Conservation (phyloP, 805 yeast species). For the Starmerella lactis-condensi region DNA sequence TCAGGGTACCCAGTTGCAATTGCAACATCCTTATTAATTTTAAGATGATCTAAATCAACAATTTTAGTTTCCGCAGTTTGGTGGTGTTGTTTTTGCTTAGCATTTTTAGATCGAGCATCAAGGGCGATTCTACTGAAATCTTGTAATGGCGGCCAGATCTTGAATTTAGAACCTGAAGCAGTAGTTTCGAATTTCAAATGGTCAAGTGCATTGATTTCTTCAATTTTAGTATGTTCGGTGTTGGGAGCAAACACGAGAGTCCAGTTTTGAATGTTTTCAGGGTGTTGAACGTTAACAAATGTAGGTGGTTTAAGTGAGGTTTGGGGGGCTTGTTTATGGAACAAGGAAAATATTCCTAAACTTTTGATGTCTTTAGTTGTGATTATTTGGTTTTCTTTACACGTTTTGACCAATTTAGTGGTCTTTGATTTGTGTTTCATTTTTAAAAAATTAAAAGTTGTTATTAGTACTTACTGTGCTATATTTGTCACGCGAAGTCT, state of each 20-base stretch:
- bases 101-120: no score
- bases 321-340: background rate
- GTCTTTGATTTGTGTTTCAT: no score
- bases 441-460: background rate
- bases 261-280: slow-evolving; percentile 3
- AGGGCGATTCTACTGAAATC: no score
- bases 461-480: background rate
- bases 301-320: background rate
- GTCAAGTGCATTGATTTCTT: background rate
- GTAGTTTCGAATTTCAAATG: background rate
- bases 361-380: slow-evolving; percentile 1
- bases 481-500: background rate
- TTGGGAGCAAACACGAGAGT: slow-evolving; percentile 5
- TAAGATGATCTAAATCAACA: no score
- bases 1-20: no score
- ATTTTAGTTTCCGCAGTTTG: no score
- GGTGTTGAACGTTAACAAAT: slow-evolving; percentile 2
- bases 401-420: no score
- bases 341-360: slow-evolving; percentile 3
- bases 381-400: background rate
- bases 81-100: no score
- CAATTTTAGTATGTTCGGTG: background rate
- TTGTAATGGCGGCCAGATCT: background rate
- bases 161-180: background rate
- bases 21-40: no score